A percentile compares a stretch with the other conserved stretches of the same genome.
These are phyloP conservation scores for Ophiostoma pallidulum DNA, from an alignment of 2,329 filamentous ascomycete species.

Conservation along the genomic window DNA sequence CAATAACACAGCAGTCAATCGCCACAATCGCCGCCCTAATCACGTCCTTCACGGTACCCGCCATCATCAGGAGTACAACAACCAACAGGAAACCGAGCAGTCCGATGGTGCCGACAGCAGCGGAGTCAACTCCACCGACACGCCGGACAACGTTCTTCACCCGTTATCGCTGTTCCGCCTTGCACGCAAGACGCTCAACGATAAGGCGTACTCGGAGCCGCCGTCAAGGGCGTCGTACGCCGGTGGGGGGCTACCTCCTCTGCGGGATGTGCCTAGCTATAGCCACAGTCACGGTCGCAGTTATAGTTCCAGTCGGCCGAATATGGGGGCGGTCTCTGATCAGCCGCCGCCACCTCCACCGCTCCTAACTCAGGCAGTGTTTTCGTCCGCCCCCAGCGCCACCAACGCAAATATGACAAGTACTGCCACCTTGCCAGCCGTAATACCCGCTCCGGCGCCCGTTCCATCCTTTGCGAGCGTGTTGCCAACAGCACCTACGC, in stretches of 20 bases:
- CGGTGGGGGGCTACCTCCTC: slow-evolving; percentile 1
- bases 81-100: background rate
- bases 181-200: slow-evolving; percentile 7
- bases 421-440: background rate
- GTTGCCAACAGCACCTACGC: background rate
- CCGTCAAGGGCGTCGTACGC: slow-evolving; percentile 3
- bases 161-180: slow-evolving; percentile 8
- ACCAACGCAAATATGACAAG: too few relatives aligned
- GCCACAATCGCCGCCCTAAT: background rate
- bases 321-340: too few relatives aligned
- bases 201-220: slow-evolving; percentile 1
- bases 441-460: background rate
- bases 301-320: too few relatives aligned
- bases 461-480: background rate
- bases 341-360: background rate
- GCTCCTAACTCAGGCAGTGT: too few relatives aligned
- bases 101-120: background rate
- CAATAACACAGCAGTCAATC: background rate
- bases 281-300: background rate
- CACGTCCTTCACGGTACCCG: too few relatives aligned
- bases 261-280: background rate
- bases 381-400: too few relatives aligned
- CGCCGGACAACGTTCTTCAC: slow-evolving; percentile 7
- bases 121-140: background rate
- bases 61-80: too few relatives aligned